Conservation (phyloP, 495 filamentous ascomycete species). For the Pseudoneurospora amorphoporcata region DNA sequence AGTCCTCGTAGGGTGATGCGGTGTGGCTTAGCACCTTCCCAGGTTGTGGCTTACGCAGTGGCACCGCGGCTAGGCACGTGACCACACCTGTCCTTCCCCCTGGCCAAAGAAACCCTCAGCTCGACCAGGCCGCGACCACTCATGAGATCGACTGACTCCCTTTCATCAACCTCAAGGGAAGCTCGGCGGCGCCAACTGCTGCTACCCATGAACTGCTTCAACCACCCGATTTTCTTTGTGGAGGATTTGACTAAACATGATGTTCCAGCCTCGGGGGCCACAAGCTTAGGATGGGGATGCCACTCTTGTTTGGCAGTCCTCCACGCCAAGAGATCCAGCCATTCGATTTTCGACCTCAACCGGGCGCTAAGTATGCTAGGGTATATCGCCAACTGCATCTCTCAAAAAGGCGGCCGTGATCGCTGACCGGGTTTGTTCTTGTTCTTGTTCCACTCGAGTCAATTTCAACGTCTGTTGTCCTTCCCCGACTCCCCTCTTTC, state of each 20-base stretch:
- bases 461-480: neutral
- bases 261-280: neutral
- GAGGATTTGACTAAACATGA: neutral
- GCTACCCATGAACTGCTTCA: constrained; percentile 1
- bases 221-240: constrained; percentile 11
- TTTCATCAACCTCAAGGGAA: neutral
- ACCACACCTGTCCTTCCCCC: neutral
- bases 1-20: neutral
- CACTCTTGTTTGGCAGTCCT: neutral
- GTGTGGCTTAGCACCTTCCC: neutral
- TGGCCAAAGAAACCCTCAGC: neutral
- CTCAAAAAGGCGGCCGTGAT: neutral
- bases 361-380: neutral
- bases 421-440: neutral
- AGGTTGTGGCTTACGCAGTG: neutral
- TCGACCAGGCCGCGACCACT: neutral
- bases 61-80: neutral
- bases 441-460: neutral
- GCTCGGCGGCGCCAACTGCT: neutral
- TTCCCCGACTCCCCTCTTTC: neutral
- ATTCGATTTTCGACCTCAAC: neutral
- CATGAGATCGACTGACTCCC: neutral
- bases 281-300: neutral
- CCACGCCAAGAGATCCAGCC: neutral
- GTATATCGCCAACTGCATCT: neutral